Evolutionary conservation across 2,329 filamentous ascomycete genomes (phyloP), one percentile per base, ranked within the genome.

Genomic region (Fusarium hostae): DNA sequence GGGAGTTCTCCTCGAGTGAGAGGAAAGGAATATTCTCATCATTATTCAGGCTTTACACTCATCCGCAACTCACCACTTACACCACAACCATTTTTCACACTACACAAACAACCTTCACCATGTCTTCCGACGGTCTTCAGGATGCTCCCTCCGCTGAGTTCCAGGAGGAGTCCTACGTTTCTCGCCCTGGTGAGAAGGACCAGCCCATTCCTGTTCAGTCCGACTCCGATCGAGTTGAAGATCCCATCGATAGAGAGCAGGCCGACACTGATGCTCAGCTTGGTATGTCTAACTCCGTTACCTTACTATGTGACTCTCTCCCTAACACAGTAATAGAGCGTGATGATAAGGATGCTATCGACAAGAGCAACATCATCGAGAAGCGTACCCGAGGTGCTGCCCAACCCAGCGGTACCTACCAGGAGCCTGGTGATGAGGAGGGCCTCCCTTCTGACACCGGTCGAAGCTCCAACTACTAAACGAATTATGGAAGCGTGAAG

Each of bases 391-490:
- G 73, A 24, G 59, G 71, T 12, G 71, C 71, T 28, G 26, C 67
- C 1, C 63, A 74, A 54, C 63, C 71, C n/a, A 32, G 55, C 2
- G 69, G 73, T 4, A 68, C 68, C 6, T 74, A 74, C 30, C 26
- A 51, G 30, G 71, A 74, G 57, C 72, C 72, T 28, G 69, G 72
- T 4, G 72, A 74, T 20, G 63, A 68, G 55, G 72, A 74, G 57
- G 72, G 72, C 7, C 48, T 74, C 2, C 72, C 72, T n/a, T 30
- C 65, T 39, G 58, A 74, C 5, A 68, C 63, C 18, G 72, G 71
- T 2, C 54, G 69, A 65, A 74, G 72, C 55, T 71, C 61, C 30
- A 67, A 63, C 35, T 61, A 61, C 11, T 68, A 39, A 57, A 26
- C 6, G 16, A 52, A 5, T 43, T 39, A 44, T 26, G 28, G 26